phyloP scores from a whole-genome alignment of 495 filamentous ascomycete species.

The Aspergillus kassunensis region DNA sequence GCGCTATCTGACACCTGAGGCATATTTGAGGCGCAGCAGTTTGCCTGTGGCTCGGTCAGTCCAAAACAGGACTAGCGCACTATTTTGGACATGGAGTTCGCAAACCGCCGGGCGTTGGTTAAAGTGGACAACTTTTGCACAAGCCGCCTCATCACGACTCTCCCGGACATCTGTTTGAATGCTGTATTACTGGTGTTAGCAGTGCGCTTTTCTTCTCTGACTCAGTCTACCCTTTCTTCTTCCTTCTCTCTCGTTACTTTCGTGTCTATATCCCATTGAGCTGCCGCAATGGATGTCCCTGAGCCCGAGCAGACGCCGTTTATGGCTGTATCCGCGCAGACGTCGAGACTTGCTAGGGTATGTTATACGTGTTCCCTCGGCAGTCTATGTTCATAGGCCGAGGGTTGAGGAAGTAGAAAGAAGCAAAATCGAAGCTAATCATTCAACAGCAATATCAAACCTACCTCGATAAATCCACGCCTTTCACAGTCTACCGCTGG shows the following conservation, averaged over 20 bases:
- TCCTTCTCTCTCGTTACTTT: too few species aligned
- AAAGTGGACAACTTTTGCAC: constrained; percentile 41
- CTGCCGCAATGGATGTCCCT: constrained; percentile 63
- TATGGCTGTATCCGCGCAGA: constrained; percentile 79
- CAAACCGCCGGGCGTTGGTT: constrained; percentile 7
- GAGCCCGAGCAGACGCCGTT: constrained; percentile 82
- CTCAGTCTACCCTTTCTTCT: neutral
- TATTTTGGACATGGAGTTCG: neutral
- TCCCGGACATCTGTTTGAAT: constrained; percentile 2
- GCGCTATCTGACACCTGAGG: too few species aligned
- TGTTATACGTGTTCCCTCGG: constrained; percentile 25
- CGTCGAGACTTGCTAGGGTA: constrained; percentile 66
- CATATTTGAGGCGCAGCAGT: constrained; percentile 1
- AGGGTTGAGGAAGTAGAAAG: neutral
- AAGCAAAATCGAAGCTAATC: neutral
- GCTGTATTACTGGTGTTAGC: constrained; percentile 2
- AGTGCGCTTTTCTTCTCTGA: constrained; percentile 1
- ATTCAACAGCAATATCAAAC: constrained; percentile 81
- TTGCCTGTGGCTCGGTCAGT: constrained; percentile 12
- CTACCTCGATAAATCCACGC: constrained; percentile 87
- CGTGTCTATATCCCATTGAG: neutral
- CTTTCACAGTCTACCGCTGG: constrained; percentile 86
- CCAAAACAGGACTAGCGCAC: constrained; percentile 13
- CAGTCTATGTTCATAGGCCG: too few species aligned
- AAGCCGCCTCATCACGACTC: constrained; percentile 12